These are phyloP conservation scores for Silene coronaria DNA, from an alignment of 179 eudicot species.

Conservation along the genomic window DNA sequence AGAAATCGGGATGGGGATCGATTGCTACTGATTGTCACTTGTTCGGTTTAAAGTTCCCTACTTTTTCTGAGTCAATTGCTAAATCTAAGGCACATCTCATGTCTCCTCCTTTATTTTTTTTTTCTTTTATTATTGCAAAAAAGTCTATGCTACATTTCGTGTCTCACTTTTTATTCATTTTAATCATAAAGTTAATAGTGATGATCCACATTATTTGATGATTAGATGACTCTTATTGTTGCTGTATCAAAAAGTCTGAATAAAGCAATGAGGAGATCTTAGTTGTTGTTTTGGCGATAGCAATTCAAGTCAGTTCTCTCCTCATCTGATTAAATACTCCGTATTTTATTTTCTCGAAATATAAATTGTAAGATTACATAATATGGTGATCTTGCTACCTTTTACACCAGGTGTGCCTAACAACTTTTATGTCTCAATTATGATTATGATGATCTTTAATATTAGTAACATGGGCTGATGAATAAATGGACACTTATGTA, in stretches of 20 bases:
- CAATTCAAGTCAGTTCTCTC: too few relatives aligned
- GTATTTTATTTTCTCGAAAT: too few relatives aligned
- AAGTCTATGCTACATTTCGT: not conserved
- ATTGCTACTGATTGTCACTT: not conserved
- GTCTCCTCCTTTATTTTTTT: not conserved
- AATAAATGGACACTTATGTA: too few relatives aligned
- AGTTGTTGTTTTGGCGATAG: too few relatives aligned
- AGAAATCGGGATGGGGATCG: too few relatives aligned
- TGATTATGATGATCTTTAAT: too few relatives aligned
- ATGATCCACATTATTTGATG: not conserved
- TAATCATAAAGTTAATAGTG: not conserved
- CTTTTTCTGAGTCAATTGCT: not conserved
- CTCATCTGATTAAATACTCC: too few relatives aligned
- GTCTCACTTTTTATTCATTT: not conserved
- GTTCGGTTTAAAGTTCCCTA: not conserved
- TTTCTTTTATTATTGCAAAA: not conserved
- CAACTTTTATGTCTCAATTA: too few relatives aligned
- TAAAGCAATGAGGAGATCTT: not conserved
- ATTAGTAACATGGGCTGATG: too few relatives aligned
- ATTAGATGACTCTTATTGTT: not conserved
- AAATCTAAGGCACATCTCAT: not conserved
- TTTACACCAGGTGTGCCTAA: too few relatives aligned
- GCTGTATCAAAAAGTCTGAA: not conserved
- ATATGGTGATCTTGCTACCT: too few relatives aligned
- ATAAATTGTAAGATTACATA: too few relatives aligned